Evolutionary conservation across 768 basidiomycete genomes (phyloP), one percentile per base, ranked within the genome.

Genomic region (Leucosporidium creatinivorum): DNA sequence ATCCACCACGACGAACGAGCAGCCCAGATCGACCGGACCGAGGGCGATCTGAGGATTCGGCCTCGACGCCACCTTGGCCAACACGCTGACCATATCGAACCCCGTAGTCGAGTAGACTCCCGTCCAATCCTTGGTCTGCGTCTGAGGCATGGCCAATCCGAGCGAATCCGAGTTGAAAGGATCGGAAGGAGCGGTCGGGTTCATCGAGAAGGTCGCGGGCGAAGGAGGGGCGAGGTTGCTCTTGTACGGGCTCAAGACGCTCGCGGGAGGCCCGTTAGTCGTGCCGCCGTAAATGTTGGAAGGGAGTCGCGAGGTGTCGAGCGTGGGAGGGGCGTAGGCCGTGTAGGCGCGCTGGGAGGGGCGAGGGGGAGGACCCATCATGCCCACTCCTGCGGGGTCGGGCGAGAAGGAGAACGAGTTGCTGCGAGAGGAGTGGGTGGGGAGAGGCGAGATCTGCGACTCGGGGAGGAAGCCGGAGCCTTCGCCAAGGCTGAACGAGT

Each of bases 1-100:
- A 76, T 99, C 96, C 54, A 86, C 87, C 50, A 99, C 89, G 73
- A 89, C 83, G 78, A 98, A 99, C n/a, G 87, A 85, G 76, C 91
- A 93, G 9, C 88, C 87, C 67, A 92, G 81, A 78, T 99, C 94
- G 33, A 98, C 89, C 0, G 94, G 91, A 21, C 96, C 94, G 23
- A 98, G 83, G 15, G 81, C 79, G 52, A 97, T 83, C 66, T 81
- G 84, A 1, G 91, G 90, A 73, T 87, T 83, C 0, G 85, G 85
- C 9, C 93, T 84, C 21, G 81, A 83, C 9, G 84, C 86, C 12
- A 98, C 87, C 12, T 90, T 83, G 15, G 88, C 83, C 31, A 98
- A 83, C 54, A 96, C 82, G 33, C 87, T 85, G 56, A 98, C 80
- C 58, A 93, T 82, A 77, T 98, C 94, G 71, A 96, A 96, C 3